These are phyloP conservation scores for Xylaria telfairii DNA, from an alignment of 495 filamentous ascomycete genomes.

Conservation along the genomic window DNA sequence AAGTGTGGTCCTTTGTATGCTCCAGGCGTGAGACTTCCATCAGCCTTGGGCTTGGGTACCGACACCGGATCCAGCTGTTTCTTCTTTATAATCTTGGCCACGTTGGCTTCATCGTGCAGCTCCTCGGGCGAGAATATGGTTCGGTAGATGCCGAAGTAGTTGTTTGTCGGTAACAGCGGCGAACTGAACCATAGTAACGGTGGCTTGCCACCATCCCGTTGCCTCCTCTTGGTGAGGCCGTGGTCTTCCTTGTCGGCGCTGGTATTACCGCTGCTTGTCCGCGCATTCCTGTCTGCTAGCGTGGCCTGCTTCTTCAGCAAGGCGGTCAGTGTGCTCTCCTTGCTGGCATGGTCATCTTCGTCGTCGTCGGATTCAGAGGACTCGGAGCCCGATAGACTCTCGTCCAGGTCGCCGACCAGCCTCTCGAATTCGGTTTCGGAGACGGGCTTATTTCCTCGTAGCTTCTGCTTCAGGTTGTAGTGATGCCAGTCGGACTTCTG, in stretches of 20 bases:
- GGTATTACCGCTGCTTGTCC: conserved; percentile 27
- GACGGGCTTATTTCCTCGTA: conserved; percentile 70
- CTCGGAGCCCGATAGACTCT: conserved; percentile 88
- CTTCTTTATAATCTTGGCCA: conserved; percentile 69
- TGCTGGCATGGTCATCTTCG: conserved; percentile 46
- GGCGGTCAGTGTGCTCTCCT: conserved; percentile 68
- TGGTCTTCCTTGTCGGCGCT: conserved; percentile 56
- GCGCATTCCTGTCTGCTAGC: conserved; percentile 53
- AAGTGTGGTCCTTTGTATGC: conserved; percentile 74
- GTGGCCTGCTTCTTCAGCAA: conserved; percentile 84
- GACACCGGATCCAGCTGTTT: conserved; percentile 77
- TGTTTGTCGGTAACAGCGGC: conserved; percentile 73
- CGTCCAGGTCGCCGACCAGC: conserved; percentile 80
- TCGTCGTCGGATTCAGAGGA: conserved; percentile 60
- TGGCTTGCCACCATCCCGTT: conserved; percentile 64
- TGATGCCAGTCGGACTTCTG: conserved; percentile 89
- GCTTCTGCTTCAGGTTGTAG: conserved; percentile 91
- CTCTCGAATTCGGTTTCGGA: conserved; percentile 82
- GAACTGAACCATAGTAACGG: conserved; percentile 88
- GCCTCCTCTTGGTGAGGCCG: conserved; percentile 53
- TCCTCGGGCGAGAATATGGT: conserved; percentile 79
- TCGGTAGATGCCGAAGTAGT: conserved; percentile 82
- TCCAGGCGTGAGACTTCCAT: conserved; percentile 55
- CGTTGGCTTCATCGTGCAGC: conserved; percentile 63
- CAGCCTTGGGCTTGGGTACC: conserved; percentile 53